A percentile compares a stretch with the other conserved stretches of the same genome.
phyloP scores from a whole-genome alignment of 306 rosid genomes.

The Cercis canadensis region DNA sequence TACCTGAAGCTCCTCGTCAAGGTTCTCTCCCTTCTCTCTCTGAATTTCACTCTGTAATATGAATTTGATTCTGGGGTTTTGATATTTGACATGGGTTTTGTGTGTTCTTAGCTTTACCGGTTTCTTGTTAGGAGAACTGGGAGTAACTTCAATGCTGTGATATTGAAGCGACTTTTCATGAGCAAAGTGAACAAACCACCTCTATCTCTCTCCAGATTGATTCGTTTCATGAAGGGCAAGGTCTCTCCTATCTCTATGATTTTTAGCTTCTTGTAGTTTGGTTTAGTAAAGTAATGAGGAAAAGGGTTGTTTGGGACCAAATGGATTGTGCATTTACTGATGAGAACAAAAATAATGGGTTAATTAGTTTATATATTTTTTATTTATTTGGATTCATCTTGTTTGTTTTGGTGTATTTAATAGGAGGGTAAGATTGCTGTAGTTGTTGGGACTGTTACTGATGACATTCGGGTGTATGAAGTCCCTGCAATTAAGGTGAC shows the following conservation, averaged over 20 bases:
- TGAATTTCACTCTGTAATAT: too few relatives aligned
- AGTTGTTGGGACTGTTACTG: conserved; percentile 54
- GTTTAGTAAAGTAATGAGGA: too few relatives aligned
- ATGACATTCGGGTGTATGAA: conserved; percentile 51
- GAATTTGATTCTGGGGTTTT: too few relatives aligned
- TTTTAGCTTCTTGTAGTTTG: not conserved
- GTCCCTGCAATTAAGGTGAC: conserved; percentile 56
- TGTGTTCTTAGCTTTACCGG: conserved; percentile 48
- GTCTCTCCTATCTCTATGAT: conserved; percentile 22
- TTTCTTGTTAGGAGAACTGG: conserved; percentile 61
- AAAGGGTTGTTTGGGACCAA: too few relatives aligned
- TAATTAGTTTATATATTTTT: not conserved
- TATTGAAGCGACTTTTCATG: conserved; percentile 57
- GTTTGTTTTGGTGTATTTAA: too few relatives aligned
- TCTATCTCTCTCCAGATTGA: conserved; percentile 54
- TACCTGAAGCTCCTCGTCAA: conserved; percentile 69
- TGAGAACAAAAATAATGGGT: too few relatives aligned
- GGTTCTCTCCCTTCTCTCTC: conserved; percentile 25
- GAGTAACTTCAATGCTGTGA: conserved; percentile 54
- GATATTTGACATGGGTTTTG: too few relatives aligned
- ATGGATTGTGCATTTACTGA: too few relatives aligned
- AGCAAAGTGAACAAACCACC: conserved; percentile 59
- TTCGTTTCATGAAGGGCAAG: conserved; percentile 48
- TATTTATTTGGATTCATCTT: not conserved
- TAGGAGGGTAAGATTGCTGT: conserved; percentile 57